Evolutionary conservation across 345 rosid species (phyloP), one percentile per base, ranked within the genome.

Genomic region (Draba incana): DNA sequence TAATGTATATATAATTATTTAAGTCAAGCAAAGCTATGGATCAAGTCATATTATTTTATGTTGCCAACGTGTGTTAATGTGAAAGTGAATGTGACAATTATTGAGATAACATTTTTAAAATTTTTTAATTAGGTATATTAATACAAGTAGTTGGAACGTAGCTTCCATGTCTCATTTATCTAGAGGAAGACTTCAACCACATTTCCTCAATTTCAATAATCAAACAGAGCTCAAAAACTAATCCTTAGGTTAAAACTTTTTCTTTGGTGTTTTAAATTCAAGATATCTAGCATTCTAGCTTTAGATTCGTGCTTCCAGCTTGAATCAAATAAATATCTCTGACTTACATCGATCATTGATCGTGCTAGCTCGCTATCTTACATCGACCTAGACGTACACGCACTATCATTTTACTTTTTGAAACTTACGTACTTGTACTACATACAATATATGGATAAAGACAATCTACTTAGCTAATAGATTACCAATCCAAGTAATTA

Each of bases 121-220:
- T 5, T 5, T 5, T 5, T 31, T 31, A 31, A 50, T 52, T 15
- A 35, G 25, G 31, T 62, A 46, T 20, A 63, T 37, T 55, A 33
- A 44, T 53, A 14, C n/a, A 63, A 64, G 70, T 72, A 6, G 76
- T 64, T 64, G 76, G 58, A 56, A 56, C 57, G 70, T 57, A 64
- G 59, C 33, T 64, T 47, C 33, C 70, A 56, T 71, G 70, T 55
- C 70, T 46, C 64, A 1, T 38, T 47, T 37, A 16, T 55, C 56
- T 23, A 39, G 16, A 56, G 51, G 58, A 72, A 12, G 58, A 59
- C 65, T 68, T 68, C 48, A 44, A 15, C 63, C n/a, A 52, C 10
- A 63, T 13, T 55, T 47, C 20, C 4, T 35, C 39, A 64, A 15
- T 28, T 48, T 55, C 33, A 46, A 56, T 63, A 38, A 46, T 38